Base-by-base conservation (phyloP, 495 filamentous ascomycete species). In the Lindgomyces ingoldianus region DNA sequence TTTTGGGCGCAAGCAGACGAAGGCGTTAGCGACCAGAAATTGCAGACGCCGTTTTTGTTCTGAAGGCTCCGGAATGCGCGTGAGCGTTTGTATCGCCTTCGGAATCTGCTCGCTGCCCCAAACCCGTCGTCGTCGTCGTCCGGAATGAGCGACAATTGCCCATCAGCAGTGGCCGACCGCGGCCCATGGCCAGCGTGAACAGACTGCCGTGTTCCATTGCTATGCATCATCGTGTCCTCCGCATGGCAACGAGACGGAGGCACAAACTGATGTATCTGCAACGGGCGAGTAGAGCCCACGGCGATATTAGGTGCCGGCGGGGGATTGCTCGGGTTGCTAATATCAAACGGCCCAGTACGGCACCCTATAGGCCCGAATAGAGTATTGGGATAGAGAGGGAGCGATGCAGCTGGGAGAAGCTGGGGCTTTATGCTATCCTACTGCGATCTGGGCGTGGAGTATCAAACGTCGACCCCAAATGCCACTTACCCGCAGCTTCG, bases 51-150 rank as follows among this genome's bases (percentile, higher is more conserved):
- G 44, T 4, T 46, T 29, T 21, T 41, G 27, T 56, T 54, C 29
- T 42, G 49, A 36, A 39, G 49, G 33, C 33, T 19, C 50, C 41
- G 61, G 61, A 57, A 64, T 64, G 61, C 61, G 39, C 25, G 51
- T 9, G 25, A 3, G 16, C 46, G 48, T 54, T 57, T 50, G 64
- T 41, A 33, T 27, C 46, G 50, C 41, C 44, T 50, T 47, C 57
- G 64, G 64, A 66, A 66, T 60, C 49, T 55, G 36, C 27, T 69
- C 60, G 66, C 64, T 69, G 60, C 66, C 55, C 16, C 47, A 54
- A 49, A 61, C 44, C 50, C 57, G 45, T 39, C 33, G 33, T 6
- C 33, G 62, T 14, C 24, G 39, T 42, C 14, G 57, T 42, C 25
- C 57, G 64, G 58, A 67, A 61, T 60, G 57, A 18, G 49, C 63